Evolutionary conservation across 225 moss, liverwort and hornwort genomes (phyloP).

Genomic region (Sphagnum contortum): DNA sequence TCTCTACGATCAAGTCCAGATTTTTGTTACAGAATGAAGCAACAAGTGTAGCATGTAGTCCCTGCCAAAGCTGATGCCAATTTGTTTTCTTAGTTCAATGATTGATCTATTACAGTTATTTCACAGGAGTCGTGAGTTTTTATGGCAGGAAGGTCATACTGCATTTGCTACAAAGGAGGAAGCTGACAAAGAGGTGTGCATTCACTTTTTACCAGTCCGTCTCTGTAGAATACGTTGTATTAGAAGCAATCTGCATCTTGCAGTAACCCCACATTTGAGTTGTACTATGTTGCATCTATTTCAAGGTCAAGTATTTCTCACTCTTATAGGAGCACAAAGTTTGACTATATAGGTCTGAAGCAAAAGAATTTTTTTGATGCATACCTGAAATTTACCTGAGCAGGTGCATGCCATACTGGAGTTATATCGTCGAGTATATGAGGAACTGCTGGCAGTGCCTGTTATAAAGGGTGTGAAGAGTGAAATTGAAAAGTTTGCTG

Average conservation of each 20-base stretch:
- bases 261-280: no score
- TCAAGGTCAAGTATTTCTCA: no score
- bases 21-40: no score
- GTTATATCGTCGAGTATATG: slow-evolving; percentile 81
- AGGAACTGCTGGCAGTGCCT: slow-evolving; percentile 88
- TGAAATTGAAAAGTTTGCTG: slow-evolving; percentile 94
- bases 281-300: no score
- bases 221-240: no score
- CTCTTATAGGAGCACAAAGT: no score
- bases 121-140: slow-evolving; percentile 91
- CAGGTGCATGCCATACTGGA: slow-evolving; percentile 90
- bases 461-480: slow-evolving; percentile 87
- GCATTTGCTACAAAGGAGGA: slow-evolving; percentile 79
- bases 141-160: slow-evolving; percentile 99
- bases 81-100: no score
- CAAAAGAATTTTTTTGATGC: neutral
- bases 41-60: no score
- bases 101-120: no score
- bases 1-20: no score
- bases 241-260: no score
- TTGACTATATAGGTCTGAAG: neutral
- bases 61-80: no score
- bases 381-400: slow-evolving; percentile 6
- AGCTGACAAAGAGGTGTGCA: slow-evolving; percentile 72
- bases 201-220: neutral